These are phyloP conservation scores for Rossbeevera mucosa DNA, from an alignment of 768 basidiomycete species.

Conservation along the genomic window DNA sequence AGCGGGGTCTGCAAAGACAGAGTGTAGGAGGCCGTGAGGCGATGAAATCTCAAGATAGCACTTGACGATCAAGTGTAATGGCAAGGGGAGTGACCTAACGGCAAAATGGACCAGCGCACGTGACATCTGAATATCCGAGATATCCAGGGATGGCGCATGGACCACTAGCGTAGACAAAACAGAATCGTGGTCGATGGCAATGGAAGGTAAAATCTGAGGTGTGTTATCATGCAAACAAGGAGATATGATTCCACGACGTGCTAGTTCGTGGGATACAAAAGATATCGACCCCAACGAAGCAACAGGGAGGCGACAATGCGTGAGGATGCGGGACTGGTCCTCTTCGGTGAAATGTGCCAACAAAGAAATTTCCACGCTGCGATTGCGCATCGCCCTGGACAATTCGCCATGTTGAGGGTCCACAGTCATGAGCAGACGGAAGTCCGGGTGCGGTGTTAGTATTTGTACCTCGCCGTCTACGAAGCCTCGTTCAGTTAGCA, in stretches of 20 bases:
- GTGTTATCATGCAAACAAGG: not conserved
- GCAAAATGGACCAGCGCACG: slow-evolving; percentile 27
- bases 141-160: slow-evolving; percentile 33
- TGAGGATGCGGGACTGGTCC: slow-evolving; percentile 43
- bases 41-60: slow-evolving; percentile 19
- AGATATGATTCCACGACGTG: slow-evolving; percentile 22
- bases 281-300: slow-evolving; percentile 3
- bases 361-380: slow-evolving; percentile 82
- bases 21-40: slow-evolving; percentile 8
- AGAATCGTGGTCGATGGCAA: slow-evolving; percentile 47
- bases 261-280: slow-evolving; percentile 19
- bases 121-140: slow-evolving; percentile 6
- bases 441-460: slow-evolving; percentile 79
- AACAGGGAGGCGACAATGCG: slow-evolving; percentile 49
- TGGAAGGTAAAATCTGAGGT: slow-evolving; percentile 31
- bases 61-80: slow-evolving; percentile 15
- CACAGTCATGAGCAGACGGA: slow-evolving; percentile 91
- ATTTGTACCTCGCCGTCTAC: slow-evolving; percentile 71
- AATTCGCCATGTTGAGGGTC: slow-evolving; percentile 91
- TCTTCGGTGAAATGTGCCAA: slow-evolving; percentile 35
- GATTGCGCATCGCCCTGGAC: slow-evolving; percentile 97
- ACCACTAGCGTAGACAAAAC: slow-evolving; percentile 40
- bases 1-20: slow-evolving; percentile 18
- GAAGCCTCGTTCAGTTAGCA: slow-evolving; percentile 86
- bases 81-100: slow-evolving; percentile 17